Conservation (phyloP, 768 basidiomycete genomes). For the Russula earlei region DNA sequence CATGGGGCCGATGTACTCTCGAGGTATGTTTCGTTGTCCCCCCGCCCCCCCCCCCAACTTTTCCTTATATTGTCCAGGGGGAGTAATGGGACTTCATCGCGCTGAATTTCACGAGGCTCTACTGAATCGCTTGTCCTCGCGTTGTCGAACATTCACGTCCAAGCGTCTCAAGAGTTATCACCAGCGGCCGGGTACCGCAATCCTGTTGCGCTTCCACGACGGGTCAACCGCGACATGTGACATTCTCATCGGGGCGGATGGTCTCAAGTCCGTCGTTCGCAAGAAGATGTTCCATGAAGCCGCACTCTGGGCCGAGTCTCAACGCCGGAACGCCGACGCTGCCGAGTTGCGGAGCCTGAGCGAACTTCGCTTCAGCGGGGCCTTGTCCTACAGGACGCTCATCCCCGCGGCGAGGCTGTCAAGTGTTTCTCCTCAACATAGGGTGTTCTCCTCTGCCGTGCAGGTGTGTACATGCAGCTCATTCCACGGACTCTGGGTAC, state of each 20-base stretch:
- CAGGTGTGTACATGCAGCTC: conserved; percentile 30
- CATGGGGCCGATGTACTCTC: conserved; percentile 44
- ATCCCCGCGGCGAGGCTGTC: conserved; percentile 42
- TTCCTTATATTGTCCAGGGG: conserved; percentile 19
- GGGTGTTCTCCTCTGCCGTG: conserved; percentile 36
- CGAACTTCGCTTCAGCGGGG: conserved; percentile 52
- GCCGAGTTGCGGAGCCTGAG: conserved; percentile 31
- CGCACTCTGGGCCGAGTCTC: conserved; percentile 29
- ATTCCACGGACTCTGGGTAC: not conserved
- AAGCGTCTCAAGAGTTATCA: conserved; percentile 53
- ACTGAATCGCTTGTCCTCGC: conserved; percentile 35
- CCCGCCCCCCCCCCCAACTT: not conserved
- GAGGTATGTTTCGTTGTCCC: conserved; percentile 34
- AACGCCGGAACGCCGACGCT: conserved; percentile 31
- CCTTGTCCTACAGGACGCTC: conserved; percentile 48
- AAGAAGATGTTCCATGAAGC: conserved; percentile 28
- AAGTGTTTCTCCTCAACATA: conserved; percentile 38
- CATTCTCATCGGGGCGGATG: conserved; percentile 62
- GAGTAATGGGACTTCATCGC: conserved; percentile 42
- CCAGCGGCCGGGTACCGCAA: conserved; percentile 31
- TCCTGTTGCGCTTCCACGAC: conserved; percentile 51
- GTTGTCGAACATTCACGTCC: conserved; percentile 39
- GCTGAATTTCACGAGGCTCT: conserved; percentile 57
- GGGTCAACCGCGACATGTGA: conserved; percentile 52
- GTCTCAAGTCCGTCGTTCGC: conserved; percentile 46